A percentile compares a stretch with the other conserved stretches of the same genome.
Conservation (phyloP, 2,329 filamentous ascomycete genomes). For the Fusarium zealandicum region DNA sequence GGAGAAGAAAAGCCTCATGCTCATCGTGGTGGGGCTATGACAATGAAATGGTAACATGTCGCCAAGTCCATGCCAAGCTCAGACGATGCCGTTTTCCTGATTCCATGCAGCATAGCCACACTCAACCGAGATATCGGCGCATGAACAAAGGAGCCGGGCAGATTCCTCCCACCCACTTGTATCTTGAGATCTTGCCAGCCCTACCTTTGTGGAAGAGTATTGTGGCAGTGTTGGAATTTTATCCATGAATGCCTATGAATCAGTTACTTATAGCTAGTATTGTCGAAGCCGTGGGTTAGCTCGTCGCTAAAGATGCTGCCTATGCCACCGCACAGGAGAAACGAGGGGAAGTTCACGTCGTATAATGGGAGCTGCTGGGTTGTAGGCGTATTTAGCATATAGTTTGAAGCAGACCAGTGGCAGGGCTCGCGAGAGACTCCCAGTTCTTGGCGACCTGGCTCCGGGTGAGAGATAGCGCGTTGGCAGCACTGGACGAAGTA, state of each 20-base stretch:
- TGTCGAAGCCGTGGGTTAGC: conserved; percentile 75
- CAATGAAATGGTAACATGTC: background rate
- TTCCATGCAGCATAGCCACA: conserved; percentile 9
- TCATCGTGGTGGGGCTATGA: background rate
- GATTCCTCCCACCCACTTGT: too few relatives aligned
- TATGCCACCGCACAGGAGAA: conserved; percentile 74
- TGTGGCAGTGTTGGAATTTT: too few relatives aligned
- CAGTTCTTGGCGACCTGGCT: conserved; percentile 60
- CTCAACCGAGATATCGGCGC: conserved; percentile 4
- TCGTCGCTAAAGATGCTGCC: conserved; percentile 73
- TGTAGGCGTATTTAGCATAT: conserved; percentile 66
- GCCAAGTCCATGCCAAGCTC: conserved; percentile 7
- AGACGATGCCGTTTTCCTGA: conserved; percentile 5
- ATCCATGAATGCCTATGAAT: too few relatives aligned
- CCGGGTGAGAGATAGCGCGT: conserved; percentile 58
- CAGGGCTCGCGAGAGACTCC: conserved; percentile 69
- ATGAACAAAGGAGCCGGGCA: background rate
- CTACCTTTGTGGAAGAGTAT: too few relatives aligned
- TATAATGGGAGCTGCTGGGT: conserved; percentile 75
- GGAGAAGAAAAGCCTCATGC: background rate
- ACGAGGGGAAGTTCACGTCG: conserved; percentile 67
- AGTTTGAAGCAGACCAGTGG: conserved; percentile 67
- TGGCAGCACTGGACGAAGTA: conserved; percentile 62
- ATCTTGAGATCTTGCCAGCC: too few relatives aligned
- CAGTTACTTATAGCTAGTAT: conserved; percentile 52